A percentile compares a stretch with the other conserved stretches of the same genome.
These are phyloP conservation scores for Tetrahymena elliotti DNA, from an alignment of 73 alveolate species.

Conservation along the genomic window DNA sequence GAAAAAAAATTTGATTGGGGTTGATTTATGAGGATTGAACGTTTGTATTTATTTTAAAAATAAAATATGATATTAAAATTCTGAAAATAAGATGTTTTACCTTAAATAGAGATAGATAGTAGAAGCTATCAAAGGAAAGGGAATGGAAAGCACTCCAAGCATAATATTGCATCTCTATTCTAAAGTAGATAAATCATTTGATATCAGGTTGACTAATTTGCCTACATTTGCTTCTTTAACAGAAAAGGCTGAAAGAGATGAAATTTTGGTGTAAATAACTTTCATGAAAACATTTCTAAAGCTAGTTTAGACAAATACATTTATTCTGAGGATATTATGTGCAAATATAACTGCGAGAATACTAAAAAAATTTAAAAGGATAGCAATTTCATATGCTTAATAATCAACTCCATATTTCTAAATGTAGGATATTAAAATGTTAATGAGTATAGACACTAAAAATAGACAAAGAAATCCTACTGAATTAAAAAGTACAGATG, in stretches of 20 bases:
- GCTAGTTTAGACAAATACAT: background rate
- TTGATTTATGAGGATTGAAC: background rate
- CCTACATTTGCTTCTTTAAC: constrained; percentile 18
- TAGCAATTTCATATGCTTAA: background rate
- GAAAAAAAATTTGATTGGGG: background rate
- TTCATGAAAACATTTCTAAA: background rate
- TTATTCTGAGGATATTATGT: background rate
- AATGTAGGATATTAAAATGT: background rate
- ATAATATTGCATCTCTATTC: background rate
- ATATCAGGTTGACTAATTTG: background rate
- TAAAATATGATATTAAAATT: background rate
- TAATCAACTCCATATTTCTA: background rate
- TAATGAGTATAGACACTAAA: background rate
- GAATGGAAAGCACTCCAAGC: background rate
- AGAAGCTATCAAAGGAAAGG: background rate
- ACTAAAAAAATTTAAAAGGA: background rate
- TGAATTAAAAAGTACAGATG: background rate
- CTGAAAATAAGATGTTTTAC: background rate
- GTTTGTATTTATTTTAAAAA: background rate
- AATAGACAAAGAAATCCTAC: background rate
- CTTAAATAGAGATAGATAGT: background rate
- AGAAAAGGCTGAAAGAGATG: background rate
- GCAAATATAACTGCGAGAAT: background rate
- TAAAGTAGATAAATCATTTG: constrained; percentile 2
- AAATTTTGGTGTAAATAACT: background rate